These are phyloP conservation scores for Dalbergia cochinchinensis DNA, from an alignment of 306 rosid genomes.

Conservation along the genomic window DNA sequence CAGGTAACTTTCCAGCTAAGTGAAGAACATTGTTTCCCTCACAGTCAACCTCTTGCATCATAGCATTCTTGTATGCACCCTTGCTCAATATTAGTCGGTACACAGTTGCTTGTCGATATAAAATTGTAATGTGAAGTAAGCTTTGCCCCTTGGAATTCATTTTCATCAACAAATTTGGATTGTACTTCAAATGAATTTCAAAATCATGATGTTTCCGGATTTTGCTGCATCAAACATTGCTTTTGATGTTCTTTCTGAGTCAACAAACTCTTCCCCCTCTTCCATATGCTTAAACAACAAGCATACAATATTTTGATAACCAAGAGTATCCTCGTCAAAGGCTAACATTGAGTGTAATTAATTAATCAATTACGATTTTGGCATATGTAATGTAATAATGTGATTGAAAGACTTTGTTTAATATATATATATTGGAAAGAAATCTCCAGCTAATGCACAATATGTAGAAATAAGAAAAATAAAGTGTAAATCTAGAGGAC, in stretches of 20 bases:
- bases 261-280: not conserved
- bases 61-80: not conserved
- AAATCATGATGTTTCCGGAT: not conserved
- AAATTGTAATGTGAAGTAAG: slow-evolving; percentile 5
- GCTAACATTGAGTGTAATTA: not conserved
- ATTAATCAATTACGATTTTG: not conserved
- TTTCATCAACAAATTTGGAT: not conserved
- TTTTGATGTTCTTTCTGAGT: not conserved
- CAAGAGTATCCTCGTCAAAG: not conserved
- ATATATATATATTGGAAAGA: no score
- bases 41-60: not conserved
- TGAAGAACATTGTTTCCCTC: slow-evolving; percentile 16
- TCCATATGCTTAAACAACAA: not conserved
- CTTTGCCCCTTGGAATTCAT: not conserved
- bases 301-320: not conserved
- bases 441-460: no score
- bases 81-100: not conserved
- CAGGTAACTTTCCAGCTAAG: not conserved
- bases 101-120: not conserved
- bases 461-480: no score
- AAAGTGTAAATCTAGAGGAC: no score
- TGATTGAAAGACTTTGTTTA: no score
- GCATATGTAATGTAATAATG: not conserved
- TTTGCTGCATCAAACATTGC: slow-evolving; percentile 6
- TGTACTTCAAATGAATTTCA: not conserved